A percentile compares a stretch with the other conserved stretches of the same genome.
Evolutionary conservation across 768 basidiomycete species (phyloP).

Genomic region (Leucocoprinus sp.): DNA sequence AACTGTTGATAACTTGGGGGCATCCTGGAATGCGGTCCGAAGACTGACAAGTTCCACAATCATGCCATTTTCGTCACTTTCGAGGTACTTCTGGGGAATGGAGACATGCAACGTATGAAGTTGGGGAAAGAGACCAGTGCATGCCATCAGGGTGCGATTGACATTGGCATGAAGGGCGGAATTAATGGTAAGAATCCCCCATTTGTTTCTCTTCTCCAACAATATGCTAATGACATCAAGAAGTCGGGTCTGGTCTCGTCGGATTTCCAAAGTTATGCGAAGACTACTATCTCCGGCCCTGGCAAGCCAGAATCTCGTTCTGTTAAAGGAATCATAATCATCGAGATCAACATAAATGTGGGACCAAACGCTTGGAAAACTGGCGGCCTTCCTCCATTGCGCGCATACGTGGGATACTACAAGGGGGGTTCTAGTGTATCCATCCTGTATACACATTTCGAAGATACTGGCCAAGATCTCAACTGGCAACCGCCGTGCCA

Average conservation of each 20-base stretch:
- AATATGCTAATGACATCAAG: conserved; percentile 33
- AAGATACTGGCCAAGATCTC: conserved; percentile 51
- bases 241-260: conserved; percentile 22
- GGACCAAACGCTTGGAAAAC: conserved; percentile 49
- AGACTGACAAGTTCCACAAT: conserved; percentile 20
- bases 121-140: conserved; percentile 26
- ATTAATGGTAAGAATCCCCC: conserved; percentile 35
- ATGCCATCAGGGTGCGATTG: conserved; percentile 30
- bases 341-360: conserved; percentile 44
- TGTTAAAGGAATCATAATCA: conserved; percentile 29
- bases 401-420: conserved; percentile 51
- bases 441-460: conserved; percentile 38
- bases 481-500: conserved; percentile 46
- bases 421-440: conserved; percentile 48
- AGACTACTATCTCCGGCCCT: conserved; percentile 37
- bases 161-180: conserved; percentile 29
- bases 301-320: conserved; percentile 43
- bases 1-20: conserved; percentile 27
- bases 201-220: conserved; percentile 29
- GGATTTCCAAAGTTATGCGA: conserved; percentile 34
- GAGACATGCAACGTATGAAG: conserved; percentile 26
- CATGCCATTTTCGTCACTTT: conserved; percentile 13
- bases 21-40: conserved; percentile 22
- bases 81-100: conserved; percentile 23
- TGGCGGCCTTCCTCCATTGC: conserved; percentile 47